Evolutionary conservation across 305 asterid species (phyloP), one percentile per base, ranked within the genome.

Genomic region (Ajuga reptans): DNA sequence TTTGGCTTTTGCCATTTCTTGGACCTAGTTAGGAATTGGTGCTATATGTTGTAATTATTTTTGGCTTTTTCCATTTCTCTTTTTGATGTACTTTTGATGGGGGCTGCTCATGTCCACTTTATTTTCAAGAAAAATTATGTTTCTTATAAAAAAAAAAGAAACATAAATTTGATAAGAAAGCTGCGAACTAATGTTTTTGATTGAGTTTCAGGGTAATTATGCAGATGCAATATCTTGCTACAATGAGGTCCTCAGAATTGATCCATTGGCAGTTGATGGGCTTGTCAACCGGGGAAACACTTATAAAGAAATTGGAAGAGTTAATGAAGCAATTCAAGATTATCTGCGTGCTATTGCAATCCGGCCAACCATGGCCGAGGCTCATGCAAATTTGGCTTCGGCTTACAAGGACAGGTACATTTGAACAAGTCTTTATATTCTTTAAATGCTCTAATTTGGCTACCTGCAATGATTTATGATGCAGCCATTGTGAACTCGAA

Each of bases 371-470:
- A 94, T 94, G 99, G 92, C 99, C 11, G 99, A 94, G 84, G 99
- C 99, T 73, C 97, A 94, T 85, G 99, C 99, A 68, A 94, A 94
- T 85, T 82, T 94, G 85, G 99, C 99, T 72, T 94, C 97, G 27
- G 99, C 96, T n/a, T 91, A 91, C 80, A 94, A 94, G 83, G 99
- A 94, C 70, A 91, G 97, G 99, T 89, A 68, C 55, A 61, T 17
- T 70, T 60, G 47, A 15, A 53, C 70, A 5, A 21, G 4, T 47
- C n/a, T n/a, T 17, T 2, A n/a, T 46, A 37, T 62, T 41, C 43
- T 62, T 54, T 52, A 14, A 21, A 9, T 49, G 6, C 67, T 72
- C 64, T 6, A 49, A 66, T 54, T 43, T 56, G 31, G 50, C 52
- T 61, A 31, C 64, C 47, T 83, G 59, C 79, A 77, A 81, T 74